Conservation (phyloP, 371 early-diverging fungal genomes). For the Mucor irregularis region DNA sequence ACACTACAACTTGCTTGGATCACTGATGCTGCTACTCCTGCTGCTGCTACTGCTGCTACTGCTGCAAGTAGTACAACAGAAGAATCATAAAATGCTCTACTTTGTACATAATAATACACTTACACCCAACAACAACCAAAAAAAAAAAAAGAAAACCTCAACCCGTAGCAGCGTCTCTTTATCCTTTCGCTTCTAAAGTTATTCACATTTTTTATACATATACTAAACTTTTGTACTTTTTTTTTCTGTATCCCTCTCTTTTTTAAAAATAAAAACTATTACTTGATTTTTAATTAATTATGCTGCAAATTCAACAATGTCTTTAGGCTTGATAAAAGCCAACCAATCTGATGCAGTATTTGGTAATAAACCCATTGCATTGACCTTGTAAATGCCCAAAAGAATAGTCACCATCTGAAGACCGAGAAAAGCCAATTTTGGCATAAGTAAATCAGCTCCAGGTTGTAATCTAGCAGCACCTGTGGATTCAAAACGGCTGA, state of each 20-base stretch:
- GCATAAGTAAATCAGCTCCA: slow-evolving; percentile 61
- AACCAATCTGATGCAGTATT: slow-evolving; percentile 95
- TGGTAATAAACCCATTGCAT: slow-evolving; percentile 94
- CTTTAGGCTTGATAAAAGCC: slow-evolving; percentile 85
- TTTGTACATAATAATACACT: slow-evolving; percentile 5
- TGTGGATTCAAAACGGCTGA: slow-evolving; percentile 66
- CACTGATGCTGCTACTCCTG: too few species aligned
- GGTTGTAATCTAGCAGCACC: slow-evolving; percentile 41
- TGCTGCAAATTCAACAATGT: slow-evolving; percentile 33
- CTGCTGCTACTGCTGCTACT: background rate
- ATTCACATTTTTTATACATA: background rate
- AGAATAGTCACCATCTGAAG: slow-evolving; percentile 77
- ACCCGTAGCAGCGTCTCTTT: background rate
- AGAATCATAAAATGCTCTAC: background rate
- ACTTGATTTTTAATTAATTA: too few species aligned
- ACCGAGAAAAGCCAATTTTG: slow-evolving; percentile 79
- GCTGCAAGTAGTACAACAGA: background rate
- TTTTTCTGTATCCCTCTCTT: background rate
- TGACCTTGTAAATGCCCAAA: slow-evolving; percentile 89
- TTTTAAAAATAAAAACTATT: background rate
- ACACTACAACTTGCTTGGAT: slow-evolving; percentile 26
- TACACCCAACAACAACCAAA: background rate
- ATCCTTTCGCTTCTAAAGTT: background rate
- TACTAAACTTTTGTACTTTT: slow-evolving; percentile 1
- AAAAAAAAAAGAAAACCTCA: slow-evolving; percentile 5